A percentile compares a stretch with the other conserved stretches of the same genome.
These are phyloP conservation scores for Arabidopsis hybrid DNA, from an alignment of 441 rosid genomes.

Conservation along the genomic window DNA sequence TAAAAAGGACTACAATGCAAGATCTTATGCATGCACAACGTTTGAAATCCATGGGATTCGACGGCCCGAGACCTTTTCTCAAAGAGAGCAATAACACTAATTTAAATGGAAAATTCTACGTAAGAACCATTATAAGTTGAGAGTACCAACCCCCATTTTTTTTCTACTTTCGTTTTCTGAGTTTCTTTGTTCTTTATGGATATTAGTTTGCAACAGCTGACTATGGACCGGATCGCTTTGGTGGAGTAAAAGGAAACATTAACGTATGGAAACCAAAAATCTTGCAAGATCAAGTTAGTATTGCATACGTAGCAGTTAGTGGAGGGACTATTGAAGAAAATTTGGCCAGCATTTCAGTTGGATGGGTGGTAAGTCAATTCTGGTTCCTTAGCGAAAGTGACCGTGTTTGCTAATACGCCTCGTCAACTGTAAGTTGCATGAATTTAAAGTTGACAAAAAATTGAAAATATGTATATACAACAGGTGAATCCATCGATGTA, in stretches of 20 bases:
- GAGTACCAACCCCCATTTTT: neutral
- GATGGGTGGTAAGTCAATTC: slow-evolving; percentile 15
- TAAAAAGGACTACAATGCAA: slow-evolving; percentile 27
- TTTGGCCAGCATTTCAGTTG: neutral
- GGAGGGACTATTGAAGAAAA: neutral
- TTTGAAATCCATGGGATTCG: slow-evolving; percentile 27
- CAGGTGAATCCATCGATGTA: slow-evolving; percentile 14
- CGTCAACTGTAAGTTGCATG: neutral
- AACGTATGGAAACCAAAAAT: slow-evolving; percentile 30
- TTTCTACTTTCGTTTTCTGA: neutral
- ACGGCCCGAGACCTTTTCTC: slow-evolving; percentile 3
- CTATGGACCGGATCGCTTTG: neutral
- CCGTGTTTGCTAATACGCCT: too few relatives aligned
- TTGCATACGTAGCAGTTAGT: neutral
- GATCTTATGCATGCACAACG: slow-evolving; percentile 18
- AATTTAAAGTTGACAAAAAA: neutral
- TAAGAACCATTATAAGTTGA: slow-evolving; percentile 9
- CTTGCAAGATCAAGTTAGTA: slow-evolving; percentile 25
- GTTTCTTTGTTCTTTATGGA: slow-evolving; percentile 6
- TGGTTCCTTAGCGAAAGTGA: too few relatives aligned
- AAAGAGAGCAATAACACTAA: slow-evolving; percentile 6
- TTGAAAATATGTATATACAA: neutral
- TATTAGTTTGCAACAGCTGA: slow-evolving; percentile 9
- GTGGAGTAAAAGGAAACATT: slow-evolving; percentile 16
- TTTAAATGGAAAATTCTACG: slow-evolving; percentile 3